Evolutionary conservation across 495 filamentous ascomycete genomes (phyloP), one percentile per base, ranked within the genome.

Genomic region (Penicillium soppii): DNA sequence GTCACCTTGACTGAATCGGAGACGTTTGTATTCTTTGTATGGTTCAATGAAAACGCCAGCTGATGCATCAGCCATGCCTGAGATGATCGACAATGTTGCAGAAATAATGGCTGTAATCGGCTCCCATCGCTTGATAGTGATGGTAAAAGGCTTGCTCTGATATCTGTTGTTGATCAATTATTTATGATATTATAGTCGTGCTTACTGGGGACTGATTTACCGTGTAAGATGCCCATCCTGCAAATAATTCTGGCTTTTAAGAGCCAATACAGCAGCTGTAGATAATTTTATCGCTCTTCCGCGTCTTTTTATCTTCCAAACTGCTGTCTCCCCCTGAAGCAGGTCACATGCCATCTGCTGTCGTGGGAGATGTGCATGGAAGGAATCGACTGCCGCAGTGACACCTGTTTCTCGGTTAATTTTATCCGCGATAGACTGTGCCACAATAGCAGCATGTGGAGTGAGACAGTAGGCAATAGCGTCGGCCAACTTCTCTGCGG

Each of bases 401-500:
- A 87, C 87, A 1, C 90, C 89, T 56, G 89, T 78, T 57, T 94
- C 89, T 9, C 66, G 57, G 23, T 74, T 82, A 48, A 91, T 89
- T 45, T 70, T 61, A 45, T 74, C 58, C 9, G 86, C 78, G 23
- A 91, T 81, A 35, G 78, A 69, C 39, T 76, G 54, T 10, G 82
- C 85, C 3, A 76, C 81, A 17, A 71, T 47, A 22, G 68, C 59
- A 1, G 86, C 82, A 44, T 85, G 75, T 0, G 79, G 75, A 0
- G 72, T 78, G 0, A 92, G 59, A 45, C 84, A 84, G 52, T 80
- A 79, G 55, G 74, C 73, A 53, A 95, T 91, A 0, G 84, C 89
- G 8, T 55, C 46, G 1, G 35, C 79, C 7, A 89, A 68, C 0
- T 72, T 78, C 6, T 77, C 69, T 0, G 75, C 66, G 0, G 70